These are phyloP conservation scores for Cercospora sp. DNA, from an alignment of 2,329 filamentous ascomycete genomes.

Conservation along the genomic window DNA sequence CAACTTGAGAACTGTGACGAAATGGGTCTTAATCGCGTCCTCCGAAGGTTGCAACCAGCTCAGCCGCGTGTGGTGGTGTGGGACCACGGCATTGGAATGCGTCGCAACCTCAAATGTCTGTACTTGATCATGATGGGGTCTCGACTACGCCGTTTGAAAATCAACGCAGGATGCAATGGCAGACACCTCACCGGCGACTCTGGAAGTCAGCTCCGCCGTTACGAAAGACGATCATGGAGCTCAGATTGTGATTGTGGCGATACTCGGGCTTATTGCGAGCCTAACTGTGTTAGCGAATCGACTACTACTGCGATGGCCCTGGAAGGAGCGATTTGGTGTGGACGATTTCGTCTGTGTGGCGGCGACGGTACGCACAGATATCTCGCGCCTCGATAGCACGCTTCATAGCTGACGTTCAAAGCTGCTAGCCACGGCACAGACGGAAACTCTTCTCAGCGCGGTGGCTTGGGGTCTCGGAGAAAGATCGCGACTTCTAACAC, in stretches of 20 bases:
- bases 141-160: neutral
- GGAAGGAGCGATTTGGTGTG: neutral
- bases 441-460: constrained; percentile 4
- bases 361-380: neutral
- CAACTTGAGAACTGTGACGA: neutral
- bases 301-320: constrained; percentile 13
- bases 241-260: constrained; percentile 18
- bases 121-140: neutral
- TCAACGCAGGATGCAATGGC: constrained; percentile 7
- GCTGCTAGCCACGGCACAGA: constrained; percentile 1
- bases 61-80: neutral
- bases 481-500: neutral
- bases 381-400: neutral
- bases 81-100: neutral
- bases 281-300: constrained; percentile 5
- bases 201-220: constrained; percentile 22
- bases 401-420: constrained; percentile 3
- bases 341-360: constrained; percentile 16
- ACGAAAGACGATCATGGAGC: constrained; percentile 20
- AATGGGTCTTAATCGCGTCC: neutral
- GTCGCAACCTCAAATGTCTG: neutral
- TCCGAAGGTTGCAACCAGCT: constrained; percentile 1
- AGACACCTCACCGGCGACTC: constrained; percentile 8
- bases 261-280: constrained; percentile 23
- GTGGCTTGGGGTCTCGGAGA: constrained; percentile 7